Evolutionary conservation across 2,329 filamentous ascomycete species (phyloP).

Genomic region (Aureobasidium sp.): DNA sequence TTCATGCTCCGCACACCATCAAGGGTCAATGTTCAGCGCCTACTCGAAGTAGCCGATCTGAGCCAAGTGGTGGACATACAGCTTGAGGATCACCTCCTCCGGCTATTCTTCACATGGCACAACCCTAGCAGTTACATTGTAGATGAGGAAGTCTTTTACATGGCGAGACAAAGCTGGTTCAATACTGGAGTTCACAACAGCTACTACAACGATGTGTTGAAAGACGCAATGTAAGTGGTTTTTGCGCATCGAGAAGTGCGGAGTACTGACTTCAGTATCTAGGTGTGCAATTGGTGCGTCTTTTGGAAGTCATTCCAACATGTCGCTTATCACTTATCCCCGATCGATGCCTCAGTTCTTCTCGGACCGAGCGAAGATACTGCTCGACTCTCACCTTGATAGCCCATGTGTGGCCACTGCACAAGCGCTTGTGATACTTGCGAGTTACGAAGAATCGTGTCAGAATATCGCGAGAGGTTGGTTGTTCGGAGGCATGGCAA

Average conservation of each 20-base stretch:
- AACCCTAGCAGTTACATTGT: constrained; percentile 42
- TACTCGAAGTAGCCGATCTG: constrained; percentile 36
- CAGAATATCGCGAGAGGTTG: constrained; percentile 41
- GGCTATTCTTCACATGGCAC: constrained; percentile 44
- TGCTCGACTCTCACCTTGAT: constrained; percentile 43
- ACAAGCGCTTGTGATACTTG: constrained; percentile 41
- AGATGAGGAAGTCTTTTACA: constrained; percentile 32
- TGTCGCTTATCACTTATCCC: constrained; percentile 32
- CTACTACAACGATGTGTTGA: constrained; percentile 22
- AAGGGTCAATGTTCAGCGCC: constrained; percentile 29
- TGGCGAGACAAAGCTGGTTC: constrained; percentile 15
- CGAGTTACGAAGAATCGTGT: constrained; percentile 38
- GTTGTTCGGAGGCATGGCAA: constrained; percentile 43
- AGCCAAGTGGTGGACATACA: constrained; percentile 35
- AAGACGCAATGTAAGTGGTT: constrained; percentile 19
- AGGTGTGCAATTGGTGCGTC: constrained; percentile 31
- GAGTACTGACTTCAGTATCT: not conserved
- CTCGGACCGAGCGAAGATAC: constrained; percentile 38
- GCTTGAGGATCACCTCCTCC: constrained; percentile 39
- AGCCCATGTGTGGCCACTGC: constrained; percentile 43
- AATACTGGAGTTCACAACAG: constrained; percentile 13
- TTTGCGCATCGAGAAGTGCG: not conserved
- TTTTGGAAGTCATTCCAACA: constrained; percentile 31
- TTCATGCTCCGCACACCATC: constrained; percentile 31
- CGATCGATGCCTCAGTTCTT: constrained; percentile 35